Conservation (phyloP, 2,329 filamentous ascomycete genomes). For the Diaporthe sp. region DNA sequence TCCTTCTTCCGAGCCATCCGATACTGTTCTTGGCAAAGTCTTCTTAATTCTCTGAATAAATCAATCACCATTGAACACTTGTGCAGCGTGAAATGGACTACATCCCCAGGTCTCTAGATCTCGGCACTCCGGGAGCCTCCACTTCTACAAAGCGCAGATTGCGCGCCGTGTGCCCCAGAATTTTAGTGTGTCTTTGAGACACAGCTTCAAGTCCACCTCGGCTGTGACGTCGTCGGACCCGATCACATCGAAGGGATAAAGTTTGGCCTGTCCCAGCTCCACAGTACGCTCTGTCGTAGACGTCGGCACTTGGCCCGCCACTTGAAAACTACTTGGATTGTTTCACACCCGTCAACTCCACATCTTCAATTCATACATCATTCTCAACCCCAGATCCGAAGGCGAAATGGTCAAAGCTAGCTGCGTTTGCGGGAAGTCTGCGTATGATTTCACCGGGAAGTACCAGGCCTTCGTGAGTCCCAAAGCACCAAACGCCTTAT, state of each 20-base stretch:
- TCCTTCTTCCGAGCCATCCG: background rate
- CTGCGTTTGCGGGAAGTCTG: slow-evolving; percentile 30
- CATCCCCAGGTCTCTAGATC: background rate
- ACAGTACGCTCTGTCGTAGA: background rate
- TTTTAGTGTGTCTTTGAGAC: background rate
- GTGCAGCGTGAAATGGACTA: too few relatives aligned
- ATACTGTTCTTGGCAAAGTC: background rate
- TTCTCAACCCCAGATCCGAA: background rate
- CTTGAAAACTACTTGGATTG: background rate
- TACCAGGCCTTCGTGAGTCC: slow-evolving; percentile 23
- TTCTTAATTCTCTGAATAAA: too few relatives aligned
- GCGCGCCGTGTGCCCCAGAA: background rate
- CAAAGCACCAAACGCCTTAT: background rate
- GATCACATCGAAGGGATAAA: background rate
- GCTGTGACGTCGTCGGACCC: slow-evolving; percentile 11
- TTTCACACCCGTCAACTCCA: background rate
- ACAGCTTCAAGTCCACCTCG: background rate
- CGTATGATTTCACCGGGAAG: slow-evolving; percentile 31
- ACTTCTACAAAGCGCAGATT: background rate
- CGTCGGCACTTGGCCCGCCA: background rate
- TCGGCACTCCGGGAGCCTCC: background rate
- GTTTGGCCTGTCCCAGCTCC: background rate
- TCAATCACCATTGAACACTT: background rate
- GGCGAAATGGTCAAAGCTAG: slow-evolving; percentile 33
- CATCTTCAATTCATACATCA: background rate